A percentile compares a stretch with the other conserved stretches of the same genome.
phyloP scores from a whole-genome alignment of 176 grass and related monocot species.

The Echinochloa phyllopogon region DNA sequence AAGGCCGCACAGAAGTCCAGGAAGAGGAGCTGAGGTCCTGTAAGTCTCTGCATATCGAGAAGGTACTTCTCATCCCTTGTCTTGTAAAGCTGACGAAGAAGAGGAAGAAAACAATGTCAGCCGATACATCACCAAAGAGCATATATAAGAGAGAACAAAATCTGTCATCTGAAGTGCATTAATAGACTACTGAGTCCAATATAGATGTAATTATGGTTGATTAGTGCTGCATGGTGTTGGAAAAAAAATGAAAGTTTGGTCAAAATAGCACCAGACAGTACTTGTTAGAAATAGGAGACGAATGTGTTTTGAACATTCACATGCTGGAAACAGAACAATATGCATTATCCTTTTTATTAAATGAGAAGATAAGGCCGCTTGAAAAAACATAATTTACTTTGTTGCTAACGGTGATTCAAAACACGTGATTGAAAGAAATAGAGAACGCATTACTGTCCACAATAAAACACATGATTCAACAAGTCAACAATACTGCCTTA shows the following conservation, averaged over 20 bases:
- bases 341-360: background rate
- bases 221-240: background rate
- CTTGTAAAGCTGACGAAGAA: slow-evolving; percentile 81
- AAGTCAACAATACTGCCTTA: slow-evolving; percentile 3
- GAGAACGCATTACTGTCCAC: slow-evolving; percentile 3
- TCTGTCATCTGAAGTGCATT: background rate
- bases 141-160: background rate
- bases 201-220: slow-evolving; percentile 1
- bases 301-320: background rate
- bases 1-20: slow-evolving; percentile 90
- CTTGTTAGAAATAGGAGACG: slow-evolving; percentile 5
- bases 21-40: slow-evolving; percentile 79
- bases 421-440: background rate
- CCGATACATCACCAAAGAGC: slow-evolving; percentile 1
- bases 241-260: background rate
- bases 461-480: background rate
- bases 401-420: background rate
- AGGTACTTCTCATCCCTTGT: slow-evolving; percentile 88
- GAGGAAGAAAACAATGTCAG: slow-evolving; percentile 24
- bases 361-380: background rate
- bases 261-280: background rate
- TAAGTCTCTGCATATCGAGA: slow-evolving; percentile 88
- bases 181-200: background rate
- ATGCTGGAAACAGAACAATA: background rate
- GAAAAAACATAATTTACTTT: background rate